Evolutionary conservation across 164 flowering plant genomes (phyloP), one percentile per base, ranked within the genome.

Genomic region (Magnolia kwangsiensis): DNA sequence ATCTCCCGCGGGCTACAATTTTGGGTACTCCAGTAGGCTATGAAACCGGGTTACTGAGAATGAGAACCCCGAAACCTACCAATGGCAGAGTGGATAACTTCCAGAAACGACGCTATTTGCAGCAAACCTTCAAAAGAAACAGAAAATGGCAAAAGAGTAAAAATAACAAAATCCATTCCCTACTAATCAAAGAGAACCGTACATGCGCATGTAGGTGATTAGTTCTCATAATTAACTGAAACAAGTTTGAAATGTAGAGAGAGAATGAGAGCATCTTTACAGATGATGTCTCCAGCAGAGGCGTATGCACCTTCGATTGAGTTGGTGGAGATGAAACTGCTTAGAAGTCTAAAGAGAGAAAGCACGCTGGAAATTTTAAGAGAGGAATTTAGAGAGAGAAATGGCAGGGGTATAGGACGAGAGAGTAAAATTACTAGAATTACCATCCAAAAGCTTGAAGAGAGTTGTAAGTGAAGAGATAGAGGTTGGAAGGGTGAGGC

Each of bases 41-140:
- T 19, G 6, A 59, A 18, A 37, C 18, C 1, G 29, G 10, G 51
- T 16, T 18, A 4, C 63, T 13, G 20, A 51, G 50, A 27, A 13
- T 51, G 19, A 20, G 69, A 55, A 16, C 18, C 20, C 63, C 8
- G 18, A 13, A 58, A 50, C 84, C 50, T 79, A 92, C 97, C 98
- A 70, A 89, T 66, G 50, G 92, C 95, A 63, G 93, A 95, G 79
- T 92, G 96, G 31, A 92, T 31, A 69, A 92, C 95, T 84, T 92
- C 98, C 87, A 89, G 67, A 79, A 90, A 86, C 0, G 95, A 82
- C 83, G 76, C 51, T 21, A 83, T 76, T 84, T 92, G 96, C 82
- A 90, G 79, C 37, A 88, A 78, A 86, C 88, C 96, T 94, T 73
- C 76, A 64, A 66, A 27, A 37, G 8, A 74, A 27, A 50, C 29